phyloP scores from a whole-genome alignment of 192 early-diverging fungal species.

The Chytriomyces confervae region DNA sequence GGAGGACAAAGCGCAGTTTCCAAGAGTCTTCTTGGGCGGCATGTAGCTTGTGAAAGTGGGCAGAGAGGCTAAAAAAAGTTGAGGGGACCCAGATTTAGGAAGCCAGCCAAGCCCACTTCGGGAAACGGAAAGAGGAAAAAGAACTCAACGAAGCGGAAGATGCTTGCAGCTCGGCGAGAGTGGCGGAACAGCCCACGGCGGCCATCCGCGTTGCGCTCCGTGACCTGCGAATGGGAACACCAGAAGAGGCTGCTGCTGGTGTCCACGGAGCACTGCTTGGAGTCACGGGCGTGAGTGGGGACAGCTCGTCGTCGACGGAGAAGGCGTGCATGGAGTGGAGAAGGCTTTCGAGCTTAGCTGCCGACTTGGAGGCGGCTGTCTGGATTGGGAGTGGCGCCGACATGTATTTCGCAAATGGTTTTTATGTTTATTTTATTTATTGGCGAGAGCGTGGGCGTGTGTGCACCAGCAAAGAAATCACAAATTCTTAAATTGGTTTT shows the following conservation, averaged over 20 bases:
- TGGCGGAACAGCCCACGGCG: background rate
- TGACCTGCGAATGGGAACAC: background rate
- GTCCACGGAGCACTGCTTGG: background rate
- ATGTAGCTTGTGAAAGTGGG: background rate
- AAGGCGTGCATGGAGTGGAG: background rate
- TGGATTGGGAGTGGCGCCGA: background rate
- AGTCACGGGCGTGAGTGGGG: background rate
- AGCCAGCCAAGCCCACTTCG: background rate
- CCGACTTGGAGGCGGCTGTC: background rate
- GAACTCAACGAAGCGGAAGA: background rate
- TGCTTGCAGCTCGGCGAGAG: background rate
- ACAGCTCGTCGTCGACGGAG: background rate
- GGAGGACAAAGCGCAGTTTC: conserved; percentile 6
- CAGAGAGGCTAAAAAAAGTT: too few species aligned
- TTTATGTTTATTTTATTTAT: too few species aligned
- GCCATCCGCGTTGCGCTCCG: background rate
- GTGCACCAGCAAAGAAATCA: too few species aligned
- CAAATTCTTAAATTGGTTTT: too few species aligned
- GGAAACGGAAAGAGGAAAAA: background rate
- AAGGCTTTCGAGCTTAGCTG: background rate
- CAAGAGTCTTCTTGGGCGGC: background rate
- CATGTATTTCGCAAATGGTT: background rate
- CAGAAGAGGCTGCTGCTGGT: background rate
- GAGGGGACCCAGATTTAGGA: too few species aligned
- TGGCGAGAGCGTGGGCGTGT: too few species aligned